A percentile compares a stretch with the other conserved stretches of the same genome.
Evolutionary conservation across 345 rosid genomes (phyloP).

Genomic region (Passiflora organensis): DNA sequence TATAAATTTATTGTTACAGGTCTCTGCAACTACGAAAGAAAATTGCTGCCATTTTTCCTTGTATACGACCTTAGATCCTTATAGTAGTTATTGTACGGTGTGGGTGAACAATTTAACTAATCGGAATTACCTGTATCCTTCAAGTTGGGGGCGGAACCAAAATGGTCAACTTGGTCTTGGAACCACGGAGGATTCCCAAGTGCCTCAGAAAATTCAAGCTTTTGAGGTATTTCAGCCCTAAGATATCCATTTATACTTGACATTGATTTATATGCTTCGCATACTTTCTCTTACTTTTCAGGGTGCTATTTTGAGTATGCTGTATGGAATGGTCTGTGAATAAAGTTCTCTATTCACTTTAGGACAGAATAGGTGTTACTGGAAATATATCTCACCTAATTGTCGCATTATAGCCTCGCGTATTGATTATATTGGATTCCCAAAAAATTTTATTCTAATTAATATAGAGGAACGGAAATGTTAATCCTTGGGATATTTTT

Average conservation of each 20-base stretch:
- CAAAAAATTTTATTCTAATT: too few species aligned
- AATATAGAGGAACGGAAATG: too few species aligned
- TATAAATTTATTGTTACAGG: too few species aligned
- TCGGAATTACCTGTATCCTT: slow-evolving; percentile 13
- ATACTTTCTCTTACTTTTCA: neutral
- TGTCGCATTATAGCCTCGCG: too few species aligned
- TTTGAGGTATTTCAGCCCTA: slow-evolving; percentile 53
- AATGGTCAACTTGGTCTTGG: slow-evolving; percentile 99
- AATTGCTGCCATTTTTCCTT: neutral
- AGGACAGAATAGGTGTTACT: neutral
- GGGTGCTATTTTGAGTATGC: neutral
- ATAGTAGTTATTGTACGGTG: neutral
- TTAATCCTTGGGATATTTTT: too few species aligned
- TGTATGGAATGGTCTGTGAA: neutral
- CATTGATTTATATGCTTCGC: too few species aligned
- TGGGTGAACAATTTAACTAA: slow-evolving; percentile 8
- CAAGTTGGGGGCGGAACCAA: slow-evolving; percentile 99
- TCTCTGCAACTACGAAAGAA: too few species aligned
- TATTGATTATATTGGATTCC: too few species aligned
- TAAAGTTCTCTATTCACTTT: neutral
- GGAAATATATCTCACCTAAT: too few species aligned
- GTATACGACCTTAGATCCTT: neutral
- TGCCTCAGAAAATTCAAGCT: slow-evolving; percentile 83
- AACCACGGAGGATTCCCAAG: slow-evolving; percentile 72
- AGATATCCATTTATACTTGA: neutral